Evolutionary conservation across 176 grass and related monocot genomes (phyloP).

Genomic region (Echinochloa phyllopogon): DNA sequence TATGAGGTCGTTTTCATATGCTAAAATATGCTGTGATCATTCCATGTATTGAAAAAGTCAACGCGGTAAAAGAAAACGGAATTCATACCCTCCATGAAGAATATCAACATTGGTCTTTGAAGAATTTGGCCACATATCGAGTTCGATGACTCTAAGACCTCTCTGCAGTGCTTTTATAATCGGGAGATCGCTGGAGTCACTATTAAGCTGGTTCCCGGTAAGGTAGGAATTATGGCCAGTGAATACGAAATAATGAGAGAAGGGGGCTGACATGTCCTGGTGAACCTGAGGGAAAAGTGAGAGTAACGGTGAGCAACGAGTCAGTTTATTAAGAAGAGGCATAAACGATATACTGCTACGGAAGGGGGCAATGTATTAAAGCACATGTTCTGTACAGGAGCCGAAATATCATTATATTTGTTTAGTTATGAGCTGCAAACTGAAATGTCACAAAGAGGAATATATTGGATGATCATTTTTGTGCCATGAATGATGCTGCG

Average conservation of each 20-base stretch:
- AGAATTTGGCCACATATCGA: conserved; percentile 93
- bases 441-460: not conserved
- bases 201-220: conserved; percentile 92
- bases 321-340: not conserved
- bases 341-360: not conserved
- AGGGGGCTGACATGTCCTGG: conserved; percentile 82
- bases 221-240: conserved; percentile 97
- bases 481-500: not conserved
- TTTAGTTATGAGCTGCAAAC: not conserved
- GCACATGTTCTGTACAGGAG: not conserved
- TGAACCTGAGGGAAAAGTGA: conserved; percentile 65
- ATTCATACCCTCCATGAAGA: conserved; percentile 75
- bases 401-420: not conserved
- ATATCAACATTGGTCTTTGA: conserved; percentile 68
- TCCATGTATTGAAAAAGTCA: not conserved
- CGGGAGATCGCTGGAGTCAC: conserved; percentile 85
- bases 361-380: conserved; percentile 3
- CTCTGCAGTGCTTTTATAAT: conserved; percentile 79
- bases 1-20: not conserved
- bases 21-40: not conserved
- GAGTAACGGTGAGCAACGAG: not conserved
- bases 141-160: conserved; percentile 87
- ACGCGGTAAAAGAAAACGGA: not conserved
- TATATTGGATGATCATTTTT: conserved; percentile 6
- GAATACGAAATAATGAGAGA: conserved; percentile 88